Percentiles rank a stretch among this genome's conserved stretches.
These are phyloP conservation scores for Anthracocystis setariae DNA, from an alignment of 1,284 basidiomycete species.

Conservation along the genomic window DNA sequence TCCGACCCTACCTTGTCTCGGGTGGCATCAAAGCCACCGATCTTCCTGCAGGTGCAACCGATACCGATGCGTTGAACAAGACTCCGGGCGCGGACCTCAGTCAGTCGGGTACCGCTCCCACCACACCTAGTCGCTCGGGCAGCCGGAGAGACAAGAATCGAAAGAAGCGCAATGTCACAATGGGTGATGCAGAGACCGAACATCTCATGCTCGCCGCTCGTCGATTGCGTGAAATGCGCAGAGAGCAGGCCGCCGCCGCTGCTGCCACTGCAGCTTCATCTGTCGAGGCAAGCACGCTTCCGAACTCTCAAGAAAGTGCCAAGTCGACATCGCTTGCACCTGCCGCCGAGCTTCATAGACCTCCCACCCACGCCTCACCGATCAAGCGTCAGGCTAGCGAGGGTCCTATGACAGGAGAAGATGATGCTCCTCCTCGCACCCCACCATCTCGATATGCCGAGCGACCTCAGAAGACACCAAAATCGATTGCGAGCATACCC, in stretches of 20 bases:
- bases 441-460: conserved; percentile 33
- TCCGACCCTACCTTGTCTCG: conserved; percentile 61
- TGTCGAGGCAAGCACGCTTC: conserved; percentile 15
- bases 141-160: conserved; percentile 44
- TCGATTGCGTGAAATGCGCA: conserved; percentile 57
- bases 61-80: conserved; percentile 11
- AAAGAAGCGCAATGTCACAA: conserved; percentile 53
- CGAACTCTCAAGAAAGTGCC: conserved; percentile 33
- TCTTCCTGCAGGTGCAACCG: conserved; percentile 1
- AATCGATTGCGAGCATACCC: conserved; percentile 32
- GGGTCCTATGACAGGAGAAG: conserved; percentile 37
- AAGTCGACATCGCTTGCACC: conserved; percentile 14
- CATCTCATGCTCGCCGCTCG: conserved; percentile 69
- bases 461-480: conserved; percentile 46
- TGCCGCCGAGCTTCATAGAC: conserved; percentile 23
- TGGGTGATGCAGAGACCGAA: conserved; percentile 70
- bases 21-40: conserved; percentile 43
- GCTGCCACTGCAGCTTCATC: conserved; percentile 17
- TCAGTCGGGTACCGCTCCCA: conserved; percentile 34
- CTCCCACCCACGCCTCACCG: conserved; percentile 30
- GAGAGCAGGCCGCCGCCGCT: conserved; percentile 31
- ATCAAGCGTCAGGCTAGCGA: conserved; percentile 50
- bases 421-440: conserved; percentile 31
- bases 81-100: conserved; percentile 19
- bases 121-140: conserved; percentile 49